A percentile compares a stretch with the other conserved stretches of the same genome.
phyloP scores from a whole-genome alignment of 139 green algal species.

The Tetraselmis striata region DNA sequence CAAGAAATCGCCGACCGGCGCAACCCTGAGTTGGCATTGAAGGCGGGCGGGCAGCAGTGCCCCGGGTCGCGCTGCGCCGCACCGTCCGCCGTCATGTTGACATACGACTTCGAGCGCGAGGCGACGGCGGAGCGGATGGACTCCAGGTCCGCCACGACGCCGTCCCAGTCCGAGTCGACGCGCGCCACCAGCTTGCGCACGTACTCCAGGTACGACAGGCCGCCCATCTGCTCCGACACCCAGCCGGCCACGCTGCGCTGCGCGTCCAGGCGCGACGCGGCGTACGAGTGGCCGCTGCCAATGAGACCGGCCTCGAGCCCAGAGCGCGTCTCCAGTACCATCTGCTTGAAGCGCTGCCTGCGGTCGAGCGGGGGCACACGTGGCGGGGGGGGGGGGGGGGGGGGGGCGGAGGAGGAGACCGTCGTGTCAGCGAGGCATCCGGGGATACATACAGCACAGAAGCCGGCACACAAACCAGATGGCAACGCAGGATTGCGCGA shows the following conservation, averaged over 20 bases:
- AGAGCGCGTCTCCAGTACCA: constrained; percentile 90
- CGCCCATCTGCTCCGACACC: constrained; percentile 82
- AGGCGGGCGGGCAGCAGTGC: too few species aligned
- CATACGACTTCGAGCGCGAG: constrained; percentile 22
- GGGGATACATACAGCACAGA: too few species aligned
- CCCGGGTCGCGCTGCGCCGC: too few species aligned
- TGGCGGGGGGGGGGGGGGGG: too few species aligned
- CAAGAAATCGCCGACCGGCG: too few species aligned
- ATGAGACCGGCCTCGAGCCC: constrained; percentile 75
- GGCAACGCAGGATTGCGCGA: too few species aligned
- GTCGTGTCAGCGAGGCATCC: too few species aligned
- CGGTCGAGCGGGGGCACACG: too few species aligned
- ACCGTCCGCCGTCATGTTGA: constrained; percentile 94
- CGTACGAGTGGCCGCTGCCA: constrained; percentile 74
- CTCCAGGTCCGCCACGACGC: constrained; percentile 70
- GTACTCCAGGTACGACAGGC: constrained; percentile 84
- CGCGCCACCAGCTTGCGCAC: constrained; percentile 71
- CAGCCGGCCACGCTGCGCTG: constrained; percentile 76
- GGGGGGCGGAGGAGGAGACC: too few species aligned
- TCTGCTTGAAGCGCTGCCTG: constrained; percentile 89
- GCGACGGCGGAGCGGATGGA: constrained; percentile 19
- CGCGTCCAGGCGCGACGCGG: constrained; percentile 71
- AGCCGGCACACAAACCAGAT: too few species aligned
- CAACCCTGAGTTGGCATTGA: too few species aligned
- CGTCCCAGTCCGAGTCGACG: constrained; percentile 86